phyloP scores from a whole-genome alignment of 192 early-diverging fungal species.

The Coemansia sp. region DNA sequence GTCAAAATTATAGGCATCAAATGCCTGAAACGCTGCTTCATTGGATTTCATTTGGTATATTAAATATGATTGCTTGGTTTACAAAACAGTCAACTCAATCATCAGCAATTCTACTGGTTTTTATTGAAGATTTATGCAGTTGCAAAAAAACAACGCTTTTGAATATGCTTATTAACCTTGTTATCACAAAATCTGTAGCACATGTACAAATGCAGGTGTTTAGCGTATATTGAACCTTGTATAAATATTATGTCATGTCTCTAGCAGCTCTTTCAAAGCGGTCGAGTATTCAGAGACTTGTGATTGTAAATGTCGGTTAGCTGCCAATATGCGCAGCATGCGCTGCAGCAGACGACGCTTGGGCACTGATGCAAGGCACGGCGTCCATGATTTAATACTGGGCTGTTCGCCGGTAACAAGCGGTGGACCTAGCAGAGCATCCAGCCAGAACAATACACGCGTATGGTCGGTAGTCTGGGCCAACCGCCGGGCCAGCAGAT shows the following conservation, averaged over 20 bases:
- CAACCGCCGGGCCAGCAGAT: slow-evolving; percentile 16
- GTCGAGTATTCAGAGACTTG: slow-evolving; percentile 59
- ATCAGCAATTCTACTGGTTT: neutral
- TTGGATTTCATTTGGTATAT: neutral
- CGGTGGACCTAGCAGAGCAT: slow-evolving; percentile 42
- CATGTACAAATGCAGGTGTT: no score
- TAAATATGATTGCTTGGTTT: neutral
- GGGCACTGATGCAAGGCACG: slow-evolving; percentile 46
- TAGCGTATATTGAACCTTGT: no score
- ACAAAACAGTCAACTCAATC: neutral
- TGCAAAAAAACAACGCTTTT: no score
- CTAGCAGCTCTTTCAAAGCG: neutral
- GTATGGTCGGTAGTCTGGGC: slow-evolving; percentile 12
- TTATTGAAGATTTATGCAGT: neutral
- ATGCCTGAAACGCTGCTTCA: slow-evolving; percentile 6
- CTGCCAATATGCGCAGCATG: slow-evolving; percentile 66
- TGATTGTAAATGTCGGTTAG: slow-evolving; percentile 65
- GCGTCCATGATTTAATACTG: slow-evolving; percentile 6
- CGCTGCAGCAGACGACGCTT: slow-evolving; percentile 68
- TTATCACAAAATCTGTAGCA: no score
- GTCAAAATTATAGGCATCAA: slow-evolving; percentile 44
- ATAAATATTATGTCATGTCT: no score
- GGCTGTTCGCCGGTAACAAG: neutral
- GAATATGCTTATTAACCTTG: no score
- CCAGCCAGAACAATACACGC: slow-evolving; percentile 30